Base-by-base conservation (phyloP, 2,329 filamentous ascomycete species). In the Penicillium thymicola region DNA sequence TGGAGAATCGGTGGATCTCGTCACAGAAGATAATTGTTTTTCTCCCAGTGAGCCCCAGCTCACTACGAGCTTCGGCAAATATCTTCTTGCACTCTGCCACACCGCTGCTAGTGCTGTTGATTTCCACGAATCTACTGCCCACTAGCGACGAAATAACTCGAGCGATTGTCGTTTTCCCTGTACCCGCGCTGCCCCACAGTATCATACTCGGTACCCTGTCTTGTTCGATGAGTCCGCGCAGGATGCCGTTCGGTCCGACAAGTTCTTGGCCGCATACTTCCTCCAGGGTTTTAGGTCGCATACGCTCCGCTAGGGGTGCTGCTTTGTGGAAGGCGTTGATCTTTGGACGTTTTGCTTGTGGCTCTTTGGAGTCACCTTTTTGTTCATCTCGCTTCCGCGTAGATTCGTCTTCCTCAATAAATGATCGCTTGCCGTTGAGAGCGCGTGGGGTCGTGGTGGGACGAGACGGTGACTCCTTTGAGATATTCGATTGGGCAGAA, bases 11-110 rank as follows among this genome's bases (percentile, higher is more conserved):
- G 74, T 96, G 92, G 46, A 97, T 94, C 78, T 97, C 94, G 76
- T 99, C 94, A 76, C 93, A 97, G 73, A 99, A 99, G 61, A 99
- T 86, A 61, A 99, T 96, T 0, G 94, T 97, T 76, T 90, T 93
- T 59, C 92, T 83, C 1, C 93, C 93, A 0, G 91, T 95, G 50
- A 97, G 78, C 1, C 81, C 78, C 45, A 92, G 76, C 71, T 97
- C 94, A 67, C 86, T 89, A 58, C 84, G 85, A 0, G 94, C 92
- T 64, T 97, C 92, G 23, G 81, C 79, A 67, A 97, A 97, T 53
- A 97, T 82, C 79, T 92, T 94, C 76, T 97, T 96, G 81, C 89
- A 92, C 72, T 97, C 93, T 25, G 83, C 86, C 18, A 97, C 89
- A 2, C 92, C 93, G 7, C 88, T 88, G 64, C 86, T 92, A 2